A percentile compares a stretch with the other conserved stretches of the same genome.
Evolutionary conservation across 208 protist species (phyloP).

Genomic region (Trichomonas vaginalis): DNA sequence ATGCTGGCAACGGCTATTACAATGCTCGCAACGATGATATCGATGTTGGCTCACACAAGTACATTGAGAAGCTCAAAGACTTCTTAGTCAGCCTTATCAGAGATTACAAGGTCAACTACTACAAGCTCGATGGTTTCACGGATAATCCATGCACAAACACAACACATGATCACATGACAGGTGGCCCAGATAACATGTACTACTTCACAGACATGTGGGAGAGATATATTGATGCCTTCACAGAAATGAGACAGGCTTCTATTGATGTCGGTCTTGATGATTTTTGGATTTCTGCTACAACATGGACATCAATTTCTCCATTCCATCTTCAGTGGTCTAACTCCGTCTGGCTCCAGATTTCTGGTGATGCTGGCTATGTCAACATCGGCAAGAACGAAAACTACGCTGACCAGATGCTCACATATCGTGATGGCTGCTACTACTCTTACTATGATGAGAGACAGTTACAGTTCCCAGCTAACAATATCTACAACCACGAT

Average conservation of each 20-base stretch:
- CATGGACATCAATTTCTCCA: background rate
- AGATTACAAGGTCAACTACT: background rate
- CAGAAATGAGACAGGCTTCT: background rate
- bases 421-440: background rate
- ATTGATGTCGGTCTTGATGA: background rate
- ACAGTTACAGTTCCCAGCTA: background rate
- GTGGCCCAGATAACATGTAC: background rate
- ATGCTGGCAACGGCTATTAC: background rate
- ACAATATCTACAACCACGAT: background rate
- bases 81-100: background rate
- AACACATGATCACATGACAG: slow-evolving; percentile 2
- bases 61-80: background rate
- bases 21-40: background rate
- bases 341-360: background rate
- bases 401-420: background rate
- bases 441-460: background rate
- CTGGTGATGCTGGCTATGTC: background rate
- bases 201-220: background rate
- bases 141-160: background rate
- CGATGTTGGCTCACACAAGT: background rate
- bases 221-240: background rate
- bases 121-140: background rate
- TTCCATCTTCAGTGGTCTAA: slow-evolving; percentile 6
- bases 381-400: background rate
- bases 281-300: background rate